Base-by-base conservation (phyloP, 2,329 filamentous ascomycete genomes). In the Pseudopyricularia cyperi region DNA sequence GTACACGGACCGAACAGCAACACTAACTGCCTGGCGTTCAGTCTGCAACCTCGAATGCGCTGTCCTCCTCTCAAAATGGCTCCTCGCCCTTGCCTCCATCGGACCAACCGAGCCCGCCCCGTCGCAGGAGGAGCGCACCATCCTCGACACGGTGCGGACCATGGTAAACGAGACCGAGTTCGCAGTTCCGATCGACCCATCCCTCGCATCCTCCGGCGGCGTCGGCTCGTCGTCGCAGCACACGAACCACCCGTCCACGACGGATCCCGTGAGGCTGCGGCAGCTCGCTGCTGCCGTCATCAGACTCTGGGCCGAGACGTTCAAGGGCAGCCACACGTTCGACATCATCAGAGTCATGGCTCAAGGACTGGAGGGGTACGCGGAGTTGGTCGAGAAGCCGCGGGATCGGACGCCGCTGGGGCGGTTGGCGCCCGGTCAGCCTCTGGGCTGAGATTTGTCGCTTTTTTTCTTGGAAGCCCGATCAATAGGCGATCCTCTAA, bases 151-250 rank as follows among this genome's bases (percentile, higher is more conserved):
- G 61, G 68, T 82, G 19, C 71, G 76, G 15, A 71, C 73, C 24
- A 78, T 82, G 71, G 66, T 82, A 11, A 76, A 80, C 57, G 79
- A 82, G 62, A 81, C 78, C 0, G 77, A 81, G 57, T 81, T 80
- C 56, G 77, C 77, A 7, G 76, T 80, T 4, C 76, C 77, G 1
- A 73, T 80, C 44, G 77, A 81, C 49, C 75, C 76, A 3, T 77
- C 75, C 3, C 65, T 80, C 15, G 68, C 71, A 0, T 71, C 68
- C 5, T 64, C 34, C 19, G 33, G 33, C 1, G 37, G 37, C 7
- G 33, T 34, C 33, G 15, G 7, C 8, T 7, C 63, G 17, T 63
- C 63, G 15, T 34, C 50, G 17, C 62, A 48, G 14, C 53, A 56
- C 48, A 52, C 46, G 35, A n/a, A n/a, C n/a, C 37, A 42, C 22